Base-by-base conservation (phyloP, 2,329 filamentous ascomycete genomes). In the Xylariales sp. region DNA sequence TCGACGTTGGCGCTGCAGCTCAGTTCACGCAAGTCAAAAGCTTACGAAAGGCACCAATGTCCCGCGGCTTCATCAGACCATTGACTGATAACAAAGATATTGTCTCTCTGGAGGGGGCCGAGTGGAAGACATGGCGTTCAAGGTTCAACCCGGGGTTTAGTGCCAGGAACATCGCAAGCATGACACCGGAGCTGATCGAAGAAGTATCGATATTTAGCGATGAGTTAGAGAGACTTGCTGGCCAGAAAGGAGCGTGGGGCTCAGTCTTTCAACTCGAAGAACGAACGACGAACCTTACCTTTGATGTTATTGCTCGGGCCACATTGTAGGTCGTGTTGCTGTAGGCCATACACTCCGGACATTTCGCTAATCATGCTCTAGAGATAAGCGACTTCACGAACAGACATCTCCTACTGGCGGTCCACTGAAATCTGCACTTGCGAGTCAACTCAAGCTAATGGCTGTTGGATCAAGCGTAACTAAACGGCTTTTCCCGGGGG, bases 241-340 rank as follows among this genome's bases (percentile, higher is more conserved):
- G 59, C 1, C 44, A 43, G 21, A 46, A 53, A 18, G 54, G 55
- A 5, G 42, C 47, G 27, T 61, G 58, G 59, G 55, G 58, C 15
- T 36, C 48, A 11, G 50, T 62, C 14, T 63, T 63, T 22, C 40
- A 49, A 5, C 49, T 70, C 5, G 57, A 68, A 40, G 46, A 59
- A 5, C 57, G 54, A 15, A 58, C 64, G 2, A 63, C 56, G 5
- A 62, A 63, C 38, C 47, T 70, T 12, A 63, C 66, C 0, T 60
- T 68, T 8, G 66, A 70, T 35, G 53, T 69, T 20, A 70, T 68
- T 34, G 51, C 52, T n/a, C 55, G 61, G n/a, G 56, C 62, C 10
- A 53, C 60, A 3, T 46, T 68, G 55, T 65, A 43, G 46, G 51
- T 49, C 8, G 8, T n/a, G 8, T 27, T 8, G 24, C 24, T 8